These are phyloP conservation scores for Alternaria triticimaculans DNA, from an alignment of 2,329 filamentous ascomycete species.

Conservation along the genomic window DNA sequence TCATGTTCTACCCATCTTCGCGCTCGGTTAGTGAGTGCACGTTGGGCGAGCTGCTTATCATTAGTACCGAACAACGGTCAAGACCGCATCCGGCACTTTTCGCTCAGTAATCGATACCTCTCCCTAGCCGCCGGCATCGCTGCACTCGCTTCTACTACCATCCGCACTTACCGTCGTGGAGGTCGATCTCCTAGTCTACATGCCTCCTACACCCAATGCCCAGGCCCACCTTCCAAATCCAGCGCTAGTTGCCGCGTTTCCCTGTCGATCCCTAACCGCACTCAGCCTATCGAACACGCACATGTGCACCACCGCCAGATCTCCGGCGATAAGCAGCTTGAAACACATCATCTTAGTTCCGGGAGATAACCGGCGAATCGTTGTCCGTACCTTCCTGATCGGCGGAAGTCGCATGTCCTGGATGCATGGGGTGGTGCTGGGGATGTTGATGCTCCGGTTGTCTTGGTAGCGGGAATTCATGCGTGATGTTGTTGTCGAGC, in stretches of 20 bases:
- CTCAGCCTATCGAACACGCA: constrained; percentile 30
- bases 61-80: neutral
- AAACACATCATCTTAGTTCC: constrained; percentile 21
- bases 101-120: neutral
- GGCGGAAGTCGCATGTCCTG: constrained; percentile 7
- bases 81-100: neutral
- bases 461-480: constrained; percentile 4
- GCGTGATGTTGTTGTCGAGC: neutral
- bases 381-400: constrained; percentile 33
- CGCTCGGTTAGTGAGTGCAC: neutral
- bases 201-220: neutral
- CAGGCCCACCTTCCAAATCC: constrained; percentile 22
- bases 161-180: neutral
- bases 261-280: constrained; percentile 27
- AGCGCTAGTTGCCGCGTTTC: constrained; percentile 20
- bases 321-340: constrained; percentile 25
- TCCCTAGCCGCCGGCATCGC: neutral
- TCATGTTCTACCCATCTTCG: neutral
- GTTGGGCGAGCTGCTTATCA: neutral
- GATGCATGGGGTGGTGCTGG: neutral
- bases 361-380: constrained; percentile 10
- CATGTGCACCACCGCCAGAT: constrained; percentile 23
- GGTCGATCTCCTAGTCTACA: neutral
- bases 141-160: neutral
- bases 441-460: constrained; percentile 11